Percentiles rank a stretch among this genome's conserved stretches.
phyloP scores from a whole-genome alignment of 208 protist species.

The Acanthamoeba triangularis region DNA sequence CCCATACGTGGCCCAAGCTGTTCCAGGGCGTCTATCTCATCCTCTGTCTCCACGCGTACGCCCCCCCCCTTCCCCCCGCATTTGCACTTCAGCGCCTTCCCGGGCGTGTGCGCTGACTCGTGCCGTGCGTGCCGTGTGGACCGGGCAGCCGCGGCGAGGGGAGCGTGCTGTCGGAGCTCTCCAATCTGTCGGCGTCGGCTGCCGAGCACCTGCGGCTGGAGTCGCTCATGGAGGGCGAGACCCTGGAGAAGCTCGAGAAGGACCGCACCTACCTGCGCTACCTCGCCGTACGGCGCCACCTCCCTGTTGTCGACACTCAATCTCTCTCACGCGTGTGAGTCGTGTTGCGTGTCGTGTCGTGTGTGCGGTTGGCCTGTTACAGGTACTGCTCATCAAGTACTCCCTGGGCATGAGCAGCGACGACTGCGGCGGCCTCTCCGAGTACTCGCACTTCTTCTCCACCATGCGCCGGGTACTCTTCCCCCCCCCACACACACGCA shows the following conservation, averaged over 20 bases:
- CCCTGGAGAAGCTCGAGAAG: constrained; percentile 30
- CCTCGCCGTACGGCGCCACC: background rate
- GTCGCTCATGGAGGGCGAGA: constrained; percentile 39
- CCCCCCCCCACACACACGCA: background rate
- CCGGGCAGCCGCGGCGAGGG: background rate
- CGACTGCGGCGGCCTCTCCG: constrained; percentile 46
- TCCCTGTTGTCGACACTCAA: background rate
- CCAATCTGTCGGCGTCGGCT: constrained; percentile 48
- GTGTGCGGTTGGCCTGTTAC: background rate
- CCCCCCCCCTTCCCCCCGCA: background rate
- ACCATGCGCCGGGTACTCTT: background rate
- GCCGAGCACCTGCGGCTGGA: constrained; percentile 48
- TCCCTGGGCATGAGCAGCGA: constrained; percentile 75
- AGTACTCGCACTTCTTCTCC: constrained; percentile 64
- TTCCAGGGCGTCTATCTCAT: constrained; percentile 74
- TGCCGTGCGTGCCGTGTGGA: background rate
- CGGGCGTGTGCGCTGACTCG: background rate
- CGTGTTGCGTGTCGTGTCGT: too few species aligned
- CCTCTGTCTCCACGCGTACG: constrained; percentile 65
- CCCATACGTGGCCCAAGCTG: constrained; percentile 71
- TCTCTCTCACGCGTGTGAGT: background rate
- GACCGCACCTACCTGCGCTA: constrained; percentile 46
- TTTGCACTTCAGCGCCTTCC: background rate
- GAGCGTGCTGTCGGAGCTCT: constrained; percentile 32
- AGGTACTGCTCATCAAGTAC: constrained; percentile 46